phyloP scores from a whole-genome alignment of 2,329 filamentous ascomycete genomes.

The Grosmannia huntii region DNA sequence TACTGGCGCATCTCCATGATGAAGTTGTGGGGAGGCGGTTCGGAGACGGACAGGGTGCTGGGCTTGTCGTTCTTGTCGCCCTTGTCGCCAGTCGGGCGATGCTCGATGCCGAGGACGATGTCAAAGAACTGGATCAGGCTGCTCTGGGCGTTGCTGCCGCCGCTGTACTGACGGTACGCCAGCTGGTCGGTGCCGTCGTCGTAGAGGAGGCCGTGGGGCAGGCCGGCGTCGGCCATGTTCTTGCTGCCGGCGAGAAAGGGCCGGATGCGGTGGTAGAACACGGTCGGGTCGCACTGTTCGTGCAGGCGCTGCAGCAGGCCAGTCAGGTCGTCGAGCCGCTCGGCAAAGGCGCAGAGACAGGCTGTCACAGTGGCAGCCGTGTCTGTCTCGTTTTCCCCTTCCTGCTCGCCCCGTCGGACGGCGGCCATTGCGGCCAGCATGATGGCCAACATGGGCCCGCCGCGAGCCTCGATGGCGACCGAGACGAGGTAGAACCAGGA shows the following conservation, averaged over 20 bases:
- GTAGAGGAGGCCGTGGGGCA: constrained; percentile 79
- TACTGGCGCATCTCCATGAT: constrained; percentile 94
- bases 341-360: constrained; percentile 71
- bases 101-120: constrained; percentile 76
- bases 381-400: constrained; percentile 17
- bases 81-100: constrained; percentile 66
- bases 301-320: constrained; percentile 77
- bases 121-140: constrained; percentile 97
- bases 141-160: constrained; percentile 93
- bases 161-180: constrained; percentile 72
- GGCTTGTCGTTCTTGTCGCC: constrained; percentile 15
- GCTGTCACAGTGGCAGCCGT: constrained; percentile 61
- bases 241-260: constrained; percentile 92
- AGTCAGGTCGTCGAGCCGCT: constrained; percentile 75
- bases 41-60: background rate
- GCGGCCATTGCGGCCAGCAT: constrained; percentile 83
- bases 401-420: constrained; percentile 37
- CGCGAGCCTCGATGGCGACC: constrained; percentile 87
- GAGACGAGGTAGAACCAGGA: constrained; percentile 98
- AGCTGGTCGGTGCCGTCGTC: constrained; percentile 61
- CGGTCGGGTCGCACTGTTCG: constrained; percentile 83
- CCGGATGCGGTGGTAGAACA: constrained; percentile 94
- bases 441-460: constrained; percentile 71
- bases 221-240: constrained; percentile 89
- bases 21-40: constrained; percentile 58